These are phyloP conservation scores for Ilyonectria robusta DNA, from an alignment of 2,329 filamentous ascomycete genomes.

Conservation along the genomic window DNA sequence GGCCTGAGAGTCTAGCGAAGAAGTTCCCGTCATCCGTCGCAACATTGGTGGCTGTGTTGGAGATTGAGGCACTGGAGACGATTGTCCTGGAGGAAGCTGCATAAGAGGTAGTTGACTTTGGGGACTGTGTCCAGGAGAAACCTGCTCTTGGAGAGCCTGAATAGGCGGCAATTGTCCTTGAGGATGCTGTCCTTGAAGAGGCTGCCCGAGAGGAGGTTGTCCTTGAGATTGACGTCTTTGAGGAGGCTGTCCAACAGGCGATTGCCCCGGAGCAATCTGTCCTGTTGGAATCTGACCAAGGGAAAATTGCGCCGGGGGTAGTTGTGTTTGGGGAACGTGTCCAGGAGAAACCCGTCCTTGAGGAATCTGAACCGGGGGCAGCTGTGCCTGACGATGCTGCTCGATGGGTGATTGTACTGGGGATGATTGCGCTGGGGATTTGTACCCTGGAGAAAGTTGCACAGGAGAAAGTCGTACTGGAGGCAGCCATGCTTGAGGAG, in stretches of 20 bases:
- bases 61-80: slow-evolving; percentile 8
- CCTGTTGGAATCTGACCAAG: slow-evolving; percentile 7
- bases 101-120: slow-evolving; percentile 24
- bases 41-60: slow-evolving; percentile 27
- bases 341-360: slow-evolving; percentile 22
- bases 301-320: slow-evolving; percentile 18
- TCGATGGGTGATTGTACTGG: background rate
- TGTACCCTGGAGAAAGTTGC: background rate
- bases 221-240: background rate
- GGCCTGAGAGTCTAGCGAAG: slow-evolving; percentile 34
- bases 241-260: background rate
- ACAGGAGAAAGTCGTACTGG: background rate
- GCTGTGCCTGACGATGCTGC: background rate
- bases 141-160: slow-evolving; percentile 22
- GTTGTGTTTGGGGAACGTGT: slow-evolving; percentile 22
- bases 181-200: background rate
- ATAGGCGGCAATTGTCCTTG: background rate
- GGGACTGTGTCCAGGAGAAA: slow-evolving; percentile 6
- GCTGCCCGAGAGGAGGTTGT: slow-evolving; percentile 8
- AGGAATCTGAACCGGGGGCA: background rate
- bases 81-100: slow-evolving; percentile 23
- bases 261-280: slow-evolving; percentile 1
- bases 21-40: slow-evolving; percentile 36
- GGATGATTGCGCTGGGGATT: background rate
- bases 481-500: background rate